Percentiles rank a stretch among this genome's conserved stretches.
Conservation (phyloP, 805 yeast genomes). For the Wickerhamomyces queroliae region DNA sequence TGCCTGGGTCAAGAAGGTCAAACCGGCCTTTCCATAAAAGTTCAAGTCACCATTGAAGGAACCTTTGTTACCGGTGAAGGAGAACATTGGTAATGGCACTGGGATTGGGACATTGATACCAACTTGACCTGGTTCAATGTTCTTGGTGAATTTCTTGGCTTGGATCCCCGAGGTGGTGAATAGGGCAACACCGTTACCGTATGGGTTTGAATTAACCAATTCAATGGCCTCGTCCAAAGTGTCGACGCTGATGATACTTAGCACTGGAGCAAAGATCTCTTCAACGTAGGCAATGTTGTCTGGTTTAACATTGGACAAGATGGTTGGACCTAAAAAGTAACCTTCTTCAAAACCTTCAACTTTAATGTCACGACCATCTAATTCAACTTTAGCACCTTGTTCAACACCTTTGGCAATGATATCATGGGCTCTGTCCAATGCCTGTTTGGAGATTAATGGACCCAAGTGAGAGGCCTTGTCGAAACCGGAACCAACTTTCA, state of each 20-base stretch:
- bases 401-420: slow-evolving; percentile 46
- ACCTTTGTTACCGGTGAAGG: slow-evolving; percentile 72
- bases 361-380: slow-evolving; percentile 56
- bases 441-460: slow-evolving; percentile 58
- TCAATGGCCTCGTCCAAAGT: slow-evolving; percentile 69
- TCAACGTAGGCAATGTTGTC: slow-evolving; percentile 65
- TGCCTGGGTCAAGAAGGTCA: slow-evolving; percentile 65
- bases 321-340: slow-evolving; percentile 69
- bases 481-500: slow-evolving; percentile 61
- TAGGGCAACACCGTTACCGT: slow-evolving; percentile 69
- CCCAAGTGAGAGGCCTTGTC: slow-evolving; percentile 59
- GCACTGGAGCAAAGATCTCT: slow-evolving; percentile 74
- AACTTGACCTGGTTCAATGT: slow-evolving; percentile 70
- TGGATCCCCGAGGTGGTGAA: slow-evolving; percentile 66
- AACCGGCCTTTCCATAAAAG: slow-evolving; percentile 74
- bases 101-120: slow-evolving; percentile 79
- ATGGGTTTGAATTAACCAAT: slow-evolving; percentile 52
- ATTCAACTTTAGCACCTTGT: slow-evolving; percentile 53
- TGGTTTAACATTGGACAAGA: slow-evolving; percentile 53
- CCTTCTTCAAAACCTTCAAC: slow-evolving; percentile 51
- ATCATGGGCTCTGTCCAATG: slow-evolving; percentile 44
- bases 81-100: slow-evolving; percentile 77
- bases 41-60: slow-evolving; percentile 76
- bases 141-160: slow-evolving; percentile 65
- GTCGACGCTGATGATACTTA: slow-evolving; percentile 54